phyloP scores from a whole-genome alignment of 2,329 filamentous ascomycete species.

The Amauroascus verrucosus region DNA sequence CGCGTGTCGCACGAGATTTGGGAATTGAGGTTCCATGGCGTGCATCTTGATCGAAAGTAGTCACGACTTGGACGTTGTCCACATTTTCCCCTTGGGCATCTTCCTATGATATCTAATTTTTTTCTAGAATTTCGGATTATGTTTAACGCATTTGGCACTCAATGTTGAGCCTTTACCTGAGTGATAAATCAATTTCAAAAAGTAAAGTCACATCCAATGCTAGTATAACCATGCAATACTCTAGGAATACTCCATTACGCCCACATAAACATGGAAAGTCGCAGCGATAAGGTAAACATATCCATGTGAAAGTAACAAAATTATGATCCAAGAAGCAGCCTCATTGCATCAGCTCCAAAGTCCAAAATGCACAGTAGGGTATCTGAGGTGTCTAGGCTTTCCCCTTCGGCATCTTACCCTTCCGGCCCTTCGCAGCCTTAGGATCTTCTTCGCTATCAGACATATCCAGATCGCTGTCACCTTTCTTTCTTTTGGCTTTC shows the following conservation, averaged over 20 bases:
- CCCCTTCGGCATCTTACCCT: slow-evolving; percentile 12
- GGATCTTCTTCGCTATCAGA: slow-evolving; percentile 42
- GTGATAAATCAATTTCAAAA: background rate
- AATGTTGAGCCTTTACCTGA: no score
- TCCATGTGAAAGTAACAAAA: slow-evolving; percentile 1
- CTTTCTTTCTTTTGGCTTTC: slow-evolving; percentile 28
- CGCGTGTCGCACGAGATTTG: slow-evolving; percentile 45
- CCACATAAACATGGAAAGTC: background rate
- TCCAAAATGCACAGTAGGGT: background rate
- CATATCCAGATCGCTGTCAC: slow-evolving; percentile 27
- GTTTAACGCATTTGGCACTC: no score
- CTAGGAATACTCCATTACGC: background rate
- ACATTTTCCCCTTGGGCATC: background rate
- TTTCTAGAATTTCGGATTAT: background rate
- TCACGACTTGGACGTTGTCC: background rate
- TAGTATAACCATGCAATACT: background rate
- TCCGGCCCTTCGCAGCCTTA: slow-evolving; percentile 42
- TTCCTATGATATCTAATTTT: background rate
- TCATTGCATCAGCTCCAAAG: background rate
- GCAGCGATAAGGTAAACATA: background rate
- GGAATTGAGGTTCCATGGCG: slow-evolving; percentile 37
- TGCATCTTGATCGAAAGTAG: background rate
- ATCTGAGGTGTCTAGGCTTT: background rate
- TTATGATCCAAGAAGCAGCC: background rate
- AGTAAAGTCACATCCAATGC: background rate